Base-by-base conservation (phyloP, 495 filamentous ascomycete species). In the Daldinia childiae region DNA sequence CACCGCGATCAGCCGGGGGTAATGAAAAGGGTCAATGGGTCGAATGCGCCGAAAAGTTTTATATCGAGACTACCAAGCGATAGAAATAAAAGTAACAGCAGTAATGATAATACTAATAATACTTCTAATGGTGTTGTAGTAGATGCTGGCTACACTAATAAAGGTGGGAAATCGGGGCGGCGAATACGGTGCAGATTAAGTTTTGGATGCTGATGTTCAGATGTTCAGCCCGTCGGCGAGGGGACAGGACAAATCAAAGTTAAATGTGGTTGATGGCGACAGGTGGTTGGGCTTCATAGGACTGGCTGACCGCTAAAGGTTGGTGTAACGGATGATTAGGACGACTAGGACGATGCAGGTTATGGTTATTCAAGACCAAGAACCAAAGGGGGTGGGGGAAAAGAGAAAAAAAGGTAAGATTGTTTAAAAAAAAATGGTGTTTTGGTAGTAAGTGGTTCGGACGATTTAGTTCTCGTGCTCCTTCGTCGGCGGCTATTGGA, bases 231-330 rank as follows among this genome's bases (percentile, higher is more conserved):
- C 59, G 64, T 43, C 55, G 64, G 64, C 56, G 58, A 51, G 27
- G 36, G 59, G 34, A 65, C 48, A 43, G 62, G 57, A 26, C 71
- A 69, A 69, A 69, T 73, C 38, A 69, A 69, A 66, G 61, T 73
- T 38, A 60, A 65, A 62, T 52, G 56, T 73, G 17, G 50, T 58
- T 30, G 71, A 71, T 56, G 63, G 71, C 66, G 67, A 71, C 67
- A 74, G 71, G 67, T 74, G 71, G 67, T 74, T 71, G 66, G 71
- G 71, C 64, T 64, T 74, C 71, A 71, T 74, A 68, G 48, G 66
- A 69, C 66, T 73, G 71, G 71, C 39, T 73, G 71, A 69, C 66
- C 66, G 71, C 71, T 69, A 57, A 57, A 29, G 5, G 24, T 30
- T 29, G 29, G 51, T 54, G 51, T 30, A 54, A 54, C 32, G 9